phyloP scores from a whole-genome alignment of 1,139 yeast genomes.

The Cylindricascospora bacillispora region DNA sequence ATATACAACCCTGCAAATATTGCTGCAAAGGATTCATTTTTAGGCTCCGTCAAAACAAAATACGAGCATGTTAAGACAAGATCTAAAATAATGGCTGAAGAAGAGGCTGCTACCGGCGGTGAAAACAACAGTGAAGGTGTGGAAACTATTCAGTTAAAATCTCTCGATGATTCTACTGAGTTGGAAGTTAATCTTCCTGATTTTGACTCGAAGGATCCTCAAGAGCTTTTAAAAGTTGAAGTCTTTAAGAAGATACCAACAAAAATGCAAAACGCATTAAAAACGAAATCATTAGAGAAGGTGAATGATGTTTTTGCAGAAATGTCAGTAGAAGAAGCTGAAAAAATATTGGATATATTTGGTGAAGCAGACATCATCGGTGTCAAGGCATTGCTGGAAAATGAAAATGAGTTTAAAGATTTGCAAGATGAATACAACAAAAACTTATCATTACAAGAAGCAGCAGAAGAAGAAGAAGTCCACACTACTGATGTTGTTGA shows the following conservation, averaged over 20 bases:
- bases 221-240: constrained; percentile 40
- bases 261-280: constrained; percentile 65
- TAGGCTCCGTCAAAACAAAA: constrained; percentile 57
- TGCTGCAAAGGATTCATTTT: constrained; percentile 33
- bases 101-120: constrained; percentile 24
- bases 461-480: constrained; percentile 5
- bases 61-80: constrained; percentile 67
- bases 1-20: constrained; percentile 38
- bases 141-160: constrained; percentile 77
- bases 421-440: constrained; percentile 34
- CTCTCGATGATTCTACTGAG: constrained; percentile 75
- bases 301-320: constrained; percentile 74
- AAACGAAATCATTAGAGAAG: constrained; percentile 56
- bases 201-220: constrained; percentile 32
- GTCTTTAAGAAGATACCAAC: constrained; percentile 46
- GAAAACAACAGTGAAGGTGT: constrained; percentile 41
- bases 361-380: constrained; percentile 79
- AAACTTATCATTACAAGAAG: constrained; percentile 7
- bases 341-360: constrained; percentile 55
- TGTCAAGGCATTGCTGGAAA: constrained; percentile 62
- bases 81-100: constrained; percentile 49
- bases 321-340: constrained; percentile 73
- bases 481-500: constrained; percentile 28
- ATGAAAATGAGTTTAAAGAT: constrained; percentile 53
- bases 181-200: constrained; percentile 63